Evolutionary conservation across 371 early-diverging fungal species (phyloP).

Genomic region (Mucor racemosus): DNA sequence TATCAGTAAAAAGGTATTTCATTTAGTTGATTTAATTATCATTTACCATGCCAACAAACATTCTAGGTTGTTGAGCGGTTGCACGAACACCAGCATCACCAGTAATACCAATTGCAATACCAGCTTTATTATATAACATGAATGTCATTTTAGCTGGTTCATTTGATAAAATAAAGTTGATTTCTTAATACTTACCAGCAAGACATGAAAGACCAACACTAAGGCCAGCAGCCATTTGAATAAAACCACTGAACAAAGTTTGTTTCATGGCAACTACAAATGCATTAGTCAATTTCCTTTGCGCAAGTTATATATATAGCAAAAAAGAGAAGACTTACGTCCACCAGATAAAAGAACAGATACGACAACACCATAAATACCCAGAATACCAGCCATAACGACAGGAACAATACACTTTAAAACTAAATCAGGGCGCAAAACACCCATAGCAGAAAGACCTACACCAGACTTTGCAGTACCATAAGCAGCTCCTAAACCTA

Average conservation of each 20-base stretch:
- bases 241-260: slow-evolving; percentile 76
- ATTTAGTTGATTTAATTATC: neutral
- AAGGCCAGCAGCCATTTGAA: slow-evolving; percentile 94
- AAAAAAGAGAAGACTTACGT: slow-evolving; percentile 56
- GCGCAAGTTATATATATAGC: neutral
- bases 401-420: slow-evolving; percentile 94
- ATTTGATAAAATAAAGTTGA: too few relatives aligned
- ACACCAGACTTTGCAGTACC: slow-evolving; percentile 98
- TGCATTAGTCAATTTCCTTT: neutral
- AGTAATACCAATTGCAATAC: slow-evolving; percentile 96
- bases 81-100: slow-evolving; percentile 96
- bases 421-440: slow-evolving; percentile 92
- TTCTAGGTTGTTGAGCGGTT: slow-evolving; percentile 90
- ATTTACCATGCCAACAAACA: slow-evolving; percentile 91
- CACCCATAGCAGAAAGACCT: slow-evolving; percentile 95
- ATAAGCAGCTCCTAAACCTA: slow-evolving; percentile 94
- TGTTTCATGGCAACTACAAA: slow-evolving; percentile 59
- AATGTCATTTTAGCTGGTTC: neutral
- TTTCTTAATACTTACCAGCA: slow-evolving; percentile 49
- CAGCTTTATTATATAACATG: slow-evolving; percentile 60
- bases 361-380: slow-evolving; percentile 96
- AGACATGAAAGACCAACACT: slow-evolving; percentile 92
- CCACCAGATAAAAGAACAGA: slow-evolving; percentile 86
- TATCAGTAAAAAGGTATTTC: slow-evolving; percentile 5
- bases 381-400: slow-evolving; percentile 99